phyloP scores from a whole-genome alignment of 1,284 basidiomycete genomes.

The Apiotrichum porosum region DNA sequence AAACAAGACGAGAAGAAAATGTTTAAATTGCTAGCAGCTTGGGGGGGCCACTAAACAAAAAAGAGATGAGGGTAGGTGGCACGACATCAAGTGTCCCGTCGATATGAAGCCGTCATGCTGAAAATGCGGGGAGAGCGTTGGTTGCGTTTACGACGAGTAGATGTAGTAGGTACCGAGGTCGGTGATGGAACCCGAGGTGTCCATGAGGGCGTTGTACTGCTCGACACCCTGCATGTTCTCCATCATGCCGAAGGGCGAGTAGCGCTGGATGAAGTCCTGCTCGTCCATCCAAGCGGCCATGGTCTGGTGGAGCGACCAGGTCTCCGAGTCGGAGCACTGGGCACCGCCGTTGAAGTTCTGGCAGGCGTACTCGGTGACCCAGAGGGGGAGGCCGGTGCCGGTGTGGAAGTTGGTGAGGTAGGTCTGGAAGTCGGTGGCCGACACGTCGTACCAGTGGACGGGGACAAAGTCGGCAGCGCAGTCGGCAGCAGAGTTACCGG shows the following conservation, averaged over 20 bases:
- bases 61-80: too few relatives aligned
- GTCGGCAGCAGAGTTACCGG: slow-evolving; percentile 24
- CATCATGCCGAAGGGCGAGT: slow-evolving; percentile 70
- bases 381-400: slow-evolving; percentile 29
- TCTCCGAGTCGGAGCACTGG: slow-evolving; percentile 55
- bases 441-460: slow-evolving; percentile 46
- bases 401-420: slow-evolving; percentile 45
- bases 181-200: slow-evolving; percentile 38
- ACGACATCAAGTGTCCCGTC: too few relatives aligned
- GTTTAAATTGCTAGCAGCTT: too few relatives aligned
- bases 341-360: slow-evolving; percentile 62
- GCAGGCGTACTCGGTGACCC: slow-evolving; percentile 49
- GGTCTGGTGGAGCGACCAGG: slow-evolving; percentile 54
- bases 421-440: slow-evolving; percentile 31
- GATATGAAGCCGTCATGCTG: too few relatives aligned
- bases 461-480: slow-evolving; percentile 39
- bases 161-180: slow-evolving; percentile 37
- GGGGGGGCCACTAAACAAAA: too few relatives aligned
- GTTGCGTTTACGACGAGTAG: neutral
- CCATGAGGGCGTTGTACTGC: slow-evolving; percentile 55
- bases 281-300: slow-evolving; percentile 58
- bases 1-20: too few relatives aligned
- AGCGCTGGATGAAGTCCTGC: slow-evolving; percentile 56
- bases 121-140: too few relatives aligned
- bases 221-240: slow-evolving; percentile 65